Base-by-base conservation (phyloP, 805 yeast genomes). In the Saccharomycopsis sp. region DNA sequence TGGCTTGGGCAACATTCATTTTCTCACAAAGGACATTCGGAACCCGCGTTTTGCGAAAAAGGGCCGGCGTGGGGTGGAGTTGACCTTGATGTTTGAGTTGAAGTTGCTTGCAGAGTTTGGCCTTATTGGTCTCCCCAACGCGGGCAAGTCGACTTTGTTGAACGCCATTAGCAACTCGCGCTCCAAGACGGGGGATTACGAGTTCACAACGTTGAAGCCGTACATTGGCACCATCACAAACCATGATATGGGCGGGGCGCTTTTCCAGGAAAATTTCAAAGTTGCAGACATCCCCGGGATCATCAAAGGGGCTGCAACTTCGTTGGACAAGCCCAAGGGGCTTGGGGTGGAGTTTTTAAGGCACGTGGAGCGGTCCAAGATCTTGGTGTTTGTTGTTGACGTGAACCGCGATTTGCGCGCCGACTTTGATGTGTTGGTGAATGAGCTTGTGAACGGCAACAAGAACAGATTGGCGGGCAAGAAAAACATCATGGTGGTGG, bases 251-350 rank as follows among this genome's bases (percentile, higher is more conserved):
- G 59, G 65, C 3, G 22, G 53, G 10, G 22, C 40, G 5, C 29
- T 38, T 17, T 54, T 33, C 51, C 52, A 18, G 71, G 42, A 46
- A 6, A 40, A 46, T 29, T 88, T 89, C 57, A 84, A 96, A 0
- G 96, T 92, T 1, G 97, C 97, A 1, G 98, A 92, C 63, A 92
- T 92, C 43, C 98, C 98, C 0, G 98, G 98, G 5, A 81, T 92
- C 34, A 82, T 92, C 45, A 71, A 77, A 57, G 96, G 95, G 5
- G 97, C 98, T 0, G 71, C 77, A 5, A 56, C 58, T 5, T 43
- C 43, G 30, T 34, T 34, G 4, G 42, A 39, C n/a, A 63, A 75
- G 36, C 83, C 88, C 55, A 79, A 72, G 56, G 98, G 98, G 1
- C 79, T 92, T 83, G 98, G 98, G 0, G 66, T 86, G 36, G 96